phyloP scores from a whole-genome alignment of 768 basidiomycete genomes.

The Psilocybe cyanescens region DNA sequence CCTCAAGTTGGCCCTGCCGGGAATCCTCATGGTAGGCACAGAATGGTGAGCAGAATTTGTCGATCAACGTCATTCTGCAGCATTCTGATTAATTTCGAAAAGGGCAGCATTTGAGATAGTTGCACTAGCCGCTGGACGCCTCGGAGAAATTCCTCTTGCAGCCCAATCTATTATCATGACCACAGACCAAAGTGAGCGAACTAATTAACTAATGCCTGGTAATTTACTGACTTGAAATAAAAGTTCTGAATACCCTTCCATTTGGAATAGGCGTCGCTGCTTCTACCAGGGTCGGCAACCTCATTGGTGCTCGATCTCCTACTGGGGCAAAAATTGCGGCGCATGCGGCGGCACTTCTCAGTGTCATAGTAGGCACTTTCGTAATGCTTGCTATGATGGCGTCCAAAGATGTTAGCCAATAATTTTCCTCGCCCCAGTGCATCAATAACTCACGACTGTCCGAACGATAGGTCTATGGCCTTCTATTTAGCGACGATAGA shows the following conservation, averaged over 20 bases:
- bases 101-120: constrained; percentile 88
- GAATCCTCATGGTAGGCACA: constrained; percentile 79
- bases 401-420: constrained; percentile 53
- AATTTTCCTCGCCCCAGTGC: background rate
- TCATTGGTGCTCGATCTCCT: constrained; percentile 63
- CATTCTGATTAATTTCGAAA: background rate
- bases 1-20: constrained; percentile 72
- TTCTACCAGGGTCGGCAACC: constrained; percentile 73
- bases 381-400: constrained; percentile 66
- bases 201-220: no score
- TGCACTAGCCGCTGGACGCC: constrained; percentile 72
- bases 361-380: constrained; percentile 57
- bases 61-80: background rate
- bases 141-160: constrained; percentile 69
- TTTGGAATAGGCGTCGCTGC: constrained; percentile 80
- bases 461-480: constrained; percentile 59
- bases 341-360: constrained; percentile 66
- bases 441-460: background rate
- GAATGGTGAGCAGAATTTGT: constrained; percentile 59
- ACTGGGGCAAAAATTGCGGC: constrained; percentile 58
- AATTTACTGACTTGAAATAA: no score
- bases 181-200: constrained; percentile 65
- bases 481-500: constrained; percentile 68
- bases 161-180: constrained; percentile 85
- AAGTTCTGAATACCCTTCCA: constrained; percentile 74